Conservation (phyloP, 2,329 filamentous ascomycete genomes). For the Colletotrichum orchidophilum region DNA sequence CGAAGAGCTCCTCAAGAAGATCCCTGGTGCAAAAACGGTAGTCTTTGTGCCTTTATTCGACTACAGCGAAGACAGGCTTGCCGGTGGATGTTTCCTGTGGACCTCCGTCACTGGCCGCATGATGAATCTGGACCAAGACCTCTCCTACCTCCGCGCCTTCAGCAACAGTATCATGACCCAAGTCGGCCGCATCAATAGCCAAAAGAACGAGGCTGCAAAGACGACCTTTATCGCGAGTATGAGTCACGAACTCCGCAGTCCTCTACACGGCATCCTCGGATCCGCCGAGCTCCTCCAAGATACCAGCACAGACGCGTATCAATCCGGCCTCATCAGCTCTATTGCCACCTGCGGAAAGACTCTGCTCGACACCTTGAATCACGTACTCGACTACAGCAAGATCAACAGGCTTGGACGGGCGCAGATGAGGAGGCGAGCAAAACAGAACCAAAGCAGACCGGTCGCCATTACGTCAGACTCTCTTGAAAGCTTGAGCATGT, state of each 20-base stretch:
- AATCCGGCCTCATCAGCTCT: slow-evolving; percentile 54
- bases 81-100: slow-evolving; percentile 48
- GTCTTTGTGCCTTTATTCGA: slow-evolving; percentile 49
- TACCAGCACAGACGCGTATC: slow-evolving; percentile 47
- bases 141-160: slow-evolving; percentile 50
- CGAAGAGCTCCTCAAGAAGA: slow-evolving; percentile 44
- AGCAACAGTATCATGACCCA: slow-evolving; percentile 60
- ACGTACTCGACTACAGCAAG: slow-evolving; percentile 56
- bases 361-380: slow-evolving; percentile 59
- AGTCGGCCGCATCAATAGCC: slow-evolving; percentile 61
- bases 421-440: slow-evolving; percentile 35
- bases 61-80: slow-evolving; percentile 45
- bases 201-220: slow-evolving; percentile 62
- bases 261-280: slow-evolving; percentile 65
- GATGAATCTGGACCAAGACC: slow-evolving; percentile 47
- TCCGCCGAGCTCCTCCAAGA: slow-evolving; percentile 60
- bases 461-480: slow-evolving; percentile 40
- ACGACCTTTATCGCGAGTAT: slow-evolving; percentile 68
- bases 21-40: slow-evolving; percentile 45
- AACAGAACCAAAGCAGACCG: slow-evolving; percentile 35
- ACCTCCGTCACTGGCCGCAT: slow-evolving; percentile 44
- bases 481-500: slow-evolving; percentile 44
- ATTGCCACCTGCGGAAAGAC: slow-evolving; percentile 58
- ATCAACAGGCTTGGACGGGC: slow-evolving; percentile 46
- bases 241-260: slow-evolving; percentile 66